phyloP scores from a whole-genome alignment of 371 early-diverging fungal genomes.

The Apophysomyces ossiformis region DNA sequence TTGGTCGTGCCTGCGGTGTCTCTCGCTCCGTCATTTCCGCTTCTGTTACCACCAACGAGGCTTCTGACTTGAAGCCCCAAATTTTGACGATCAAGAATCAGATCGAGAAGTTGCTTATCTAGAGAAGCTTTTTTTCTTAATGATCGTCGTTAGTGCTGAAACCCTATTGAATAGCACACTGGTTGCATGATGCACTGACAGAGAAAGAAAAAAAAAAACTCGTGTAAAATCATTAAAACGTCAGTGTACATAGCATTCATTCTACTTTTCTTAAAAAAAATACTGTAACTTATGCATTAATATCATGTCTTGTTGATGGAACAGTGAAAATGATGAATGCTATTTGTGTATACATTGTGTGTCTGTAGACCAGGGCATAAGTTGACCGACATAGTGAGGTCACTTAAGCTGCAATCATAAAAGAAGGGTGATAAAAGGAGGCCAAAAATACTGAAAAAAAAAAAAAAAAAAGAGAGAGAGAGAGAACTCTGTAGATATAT shows the following conservation, averaged over 20 bases:
- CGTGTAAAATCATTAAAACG: constrained; percentile 19
- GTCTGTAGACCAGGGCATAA: too few species aligned
- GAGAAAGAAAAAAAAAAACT: constrained; percentile 41
- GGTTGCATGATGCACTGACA: constrained; percentile 45
- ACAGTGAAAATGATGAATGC: too few species aligned
- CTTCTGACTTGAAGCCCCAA: constrained; percentile 91
- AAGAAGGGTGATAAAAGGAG: too few species aligned
- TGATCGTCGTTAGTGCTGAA: constrained; percentile 37
- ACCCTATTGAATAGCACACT: constrained; percentile 19
- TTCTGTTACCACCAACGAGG: constrained; percentile 97
- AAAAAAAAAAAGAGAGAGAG: too few species aligned
- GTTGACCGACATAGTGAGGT: too few species aligned
- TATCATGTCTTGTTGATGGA: not conserved
- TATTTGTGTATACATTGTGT: too few species aligned
- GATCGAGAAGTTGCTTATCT: constrained; percentile 93
- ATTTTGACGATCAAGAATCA: constrained; percentile 89
- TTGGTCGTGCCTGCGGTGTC: constrained; percentile 99
- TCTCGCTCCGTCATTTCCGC: constrained; percentile 93
- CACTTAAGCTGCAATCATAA: too few species aligned
- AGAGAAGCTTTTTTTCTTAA: constrained; percentile 32
- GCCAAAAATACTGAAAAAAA: too few species aligned
- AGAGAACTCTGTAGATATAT: too few species aligned
- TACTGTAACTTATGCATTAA: not conserved
- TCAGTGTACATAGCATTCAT: constrained; percentile 19
- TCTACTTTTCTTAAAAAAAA: not conserved